Evolutionary conservation across 371 early-diverging fungal species (phyloP).

Genomic region (Mortierella sp.): DNA sequence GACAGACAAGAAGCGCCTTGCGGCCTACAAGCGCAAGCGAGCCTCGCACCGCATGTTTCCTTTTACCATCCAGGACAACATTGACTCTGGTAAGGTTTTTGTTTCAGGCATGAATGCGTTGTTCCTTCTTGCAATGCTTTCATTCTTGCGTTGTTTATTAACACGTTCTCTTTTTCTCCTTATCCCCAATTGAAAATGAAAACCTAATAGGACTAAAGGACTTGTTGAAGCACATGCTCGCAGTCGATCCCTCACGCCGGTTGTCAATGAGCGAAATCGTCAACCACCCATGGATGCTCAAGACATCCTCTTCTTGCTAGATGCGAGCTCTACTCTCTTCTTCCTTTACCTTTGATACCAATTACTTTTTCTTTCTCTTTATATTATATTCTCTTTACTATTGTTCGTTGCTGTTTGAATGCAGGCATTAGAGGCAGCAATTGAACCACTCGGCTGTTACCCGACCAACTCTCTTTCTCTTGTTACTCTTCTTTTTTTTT

Average conservation of each 20-base stretch:
- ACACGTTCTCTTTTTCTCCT: not conserved
- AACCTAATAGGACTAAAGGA: constrained; percentile 30
- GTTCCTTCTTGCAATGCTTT: not conserved
- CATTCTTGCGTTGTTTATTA: not conserved
- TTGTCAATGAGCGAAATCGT: constrained; percentile 47
- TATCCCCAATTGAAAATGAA: not conserved
- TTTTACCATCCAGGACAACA: constrained; percentile 32
- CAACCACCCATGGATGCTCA: constrained; percentile 41
- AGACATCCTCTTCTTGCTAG: not conserved
- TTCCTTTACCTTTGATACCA: constrained; percentile 6
- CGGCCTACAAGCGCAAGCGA: constrained; percentile 37
- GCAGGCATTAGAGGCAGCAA: constrained; percentile 5
- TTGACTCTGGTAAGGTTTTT: constrained; percentile 33
- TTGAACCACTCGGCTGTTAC: not conserved
- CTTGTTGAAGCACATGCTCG: constrained; percentile 46
- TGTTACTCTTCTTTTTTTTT: not conserved
- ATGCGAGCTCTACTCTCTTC: not conserved
- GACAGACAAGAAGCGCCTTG: constrained; percentile 25
- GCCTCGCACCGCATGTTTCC: constrained; percentile 34
- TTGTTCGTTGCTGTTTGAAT: not conserved
- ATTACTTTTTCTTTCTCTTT: not conserved
- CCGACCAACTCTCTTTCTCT: not conserved
- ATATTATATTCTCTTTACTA: not conserved
- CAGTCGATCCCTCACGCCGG: constrained; percentile 33
- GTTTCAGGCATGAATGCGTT: not conserved